A percentile compares a stretch with the other conserved stretches of the same genome.
Evolutionary conservation across 2,329 filamentous ascomycete species (phyloP).

Genomic region (Truncatella angustata): DNA sequence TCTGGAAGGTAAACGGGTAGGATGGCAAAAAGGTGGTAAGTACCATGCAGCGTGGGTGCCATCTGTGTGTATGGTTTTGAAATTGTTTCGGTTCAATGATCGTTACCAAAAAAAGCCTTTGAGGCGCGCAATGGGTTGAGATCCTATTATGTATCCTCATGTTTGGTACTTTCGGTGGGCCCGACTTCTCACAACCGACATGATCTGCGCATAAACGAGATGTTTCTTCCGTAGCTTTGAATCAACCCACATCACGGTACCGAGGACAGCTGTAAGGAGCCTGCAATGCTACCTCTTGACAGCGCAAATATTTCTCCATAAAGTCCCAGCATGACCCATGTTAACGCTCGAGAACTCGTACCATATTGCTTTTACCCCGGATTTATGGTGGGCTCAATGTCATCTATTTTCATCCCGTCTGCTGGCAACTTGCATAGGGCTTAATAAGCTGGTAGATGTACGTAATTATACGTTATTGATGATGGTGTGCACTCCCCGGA

Average conservation of each 20-base stretch:
- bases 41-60: background rate
- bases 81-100: background rate
- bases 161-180: background rate
- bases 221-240: too few relatives aligned
- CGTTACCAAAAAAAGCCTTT: too few relatives aligned
- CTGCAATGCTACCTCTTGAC: too few relatives aligned
- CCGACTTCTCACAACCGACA: background rate
- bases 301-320: background rate
- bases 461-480: background rate
- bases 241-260: too few relatives aligned
- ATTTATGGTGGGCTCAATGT: too few relatives aligned
- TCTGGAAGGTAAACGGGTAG: background rate
- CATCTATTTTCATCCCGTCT: constrained; percentile 3
- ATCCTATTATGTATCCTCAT: background rate
- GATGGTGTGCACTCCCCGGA: background rate
- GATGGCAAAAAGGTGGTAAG: background rate
- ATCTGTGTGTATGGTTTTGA: background rate
- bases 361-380: background rate
- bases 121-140: too few relatives aligned
- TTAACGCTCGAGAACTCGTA: background rate
- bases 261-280: too few relatives aligned
- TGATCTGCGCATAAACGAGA: background rate
- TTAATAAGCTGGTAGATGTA: background rate
- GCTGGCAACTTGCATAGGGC: background rate
- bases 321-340: background rate